Base-by-base conservation (phyloP, 768 basidiomycete genomes). In the Rhodotorula sphaerocarpa region DNA sequence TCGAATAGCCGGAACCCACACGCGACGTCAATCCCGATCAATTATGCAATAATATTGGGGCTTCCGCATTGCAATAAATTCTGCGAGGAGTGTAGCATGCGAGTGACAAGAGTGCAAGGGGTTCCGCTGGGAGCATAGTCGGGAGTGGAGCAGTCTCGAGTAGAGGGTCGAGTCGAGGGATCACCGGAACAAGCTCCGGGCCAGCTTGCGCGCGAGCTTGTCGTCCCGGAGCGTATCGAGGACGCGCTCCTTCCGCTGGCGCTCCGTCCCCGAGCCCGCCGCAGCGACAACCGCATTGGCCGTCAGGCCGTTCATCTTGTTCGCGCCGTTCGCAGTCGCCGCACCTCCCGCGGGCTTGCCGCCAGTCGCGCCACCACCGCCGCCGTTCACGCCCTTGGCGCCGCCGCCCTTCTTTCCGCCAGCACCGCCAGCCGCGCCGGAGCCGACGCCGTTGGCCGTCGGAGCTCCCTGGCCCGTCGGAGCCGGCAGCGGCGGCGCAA, bases 151-250 rank as follows among this genome's bases (percentile, higher is more conserved):
- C n/a, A n/a, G n/a, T n/a, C n/a, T n/a, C n/a, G n/a, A n/a, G n/a
- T n/a, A n/a, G n/a, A n/a, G n/a, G n/a, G n/a, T n/a, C n/a, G 16
- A 39, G 36, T 39, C 36, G 36, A 39, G 16, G 36, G 10, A 10
- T 48, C 47, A 50, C 48, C 30, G 30, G 53, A 66, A 66, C 56
- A 66, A 51, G 28, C 65, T 66, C 39, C 65, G 42, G 7, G 59
- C 59, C 10, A 66, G 42, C 47, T 51, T 52, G 27, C 61, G 36
- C 25, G 65, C 65, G 27, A 66, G 33, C 30, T 61, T 56, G 41
- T 66, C 65, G 46, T 66, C 65, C 43, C 65, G 27, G 30, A 66
- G 27, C 23, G 51, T 52, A 36, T 62, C 57, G 33, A 66, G 33
- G 28, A 61, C 48, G 15, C 41, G 33, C 20, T 57, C 65, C 60